A percentile compares a stretch with the other conserved stretches of the same genome.
Conservation (phyloP, 805 yeast genomes). For the Cyberlindnera lachancei region DNA sequence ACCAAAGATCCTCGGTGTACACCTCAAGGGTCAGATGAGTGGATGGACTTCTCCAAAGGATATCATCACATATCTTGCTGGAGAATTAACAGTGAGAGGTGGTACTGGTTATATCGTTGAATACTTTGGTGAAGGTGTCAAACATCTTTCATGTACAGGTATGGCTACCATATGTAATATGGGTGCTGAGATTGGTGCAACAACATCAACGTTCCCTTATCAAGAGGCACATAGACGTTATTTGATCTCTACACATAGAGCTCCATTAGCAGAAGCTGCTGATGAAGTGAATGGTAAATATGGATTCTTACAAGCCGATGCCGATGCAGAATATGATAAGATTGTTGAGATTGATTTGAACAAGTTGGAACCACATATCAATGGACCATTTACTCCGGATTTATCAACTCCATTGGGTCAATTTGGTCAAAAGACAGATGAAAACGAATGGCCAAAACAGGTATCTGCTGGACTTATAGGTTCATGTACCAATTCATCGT, state of each 20-base stretch:
- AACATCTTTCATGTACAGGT: slow-evolving; percentile 88
- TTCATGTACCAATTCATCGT: slow-evolving; percentile 96
- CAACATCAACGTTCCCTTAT: slow-evolving; percentile 96
- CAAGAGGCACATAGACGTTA: slow-evolving; percentile 73
- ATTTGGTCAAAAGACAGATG: slow-evolving; percentile 62
- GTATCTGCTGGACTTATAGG: slow-evolving; percentile 95
- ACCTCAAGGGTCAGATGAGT: slow-evolving; percentile 77
- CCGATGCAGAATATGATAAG: slow-evolving; percentile 85
- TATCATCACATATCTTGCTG: slow-evolving; percentile 88
- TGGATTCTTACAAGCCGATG: slow-evolving; percentile 74
- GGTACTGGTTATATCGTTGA: slow-evolving; percentile 97
- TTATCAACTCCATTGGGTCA: slow-evolving; percentile 86
- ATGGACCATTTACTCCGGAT: slow-evolving; percentile 99
- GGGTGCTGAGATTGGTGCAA: slow-evolving; percentile 99
- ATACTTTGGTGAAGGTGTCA: slow-evolving; percentile 94
- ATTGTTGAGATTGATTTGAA: slow-evolving; percentile 83
- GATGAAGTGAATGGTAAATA: slow-evolving; percentile 45
- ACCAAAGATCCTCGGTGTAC: slow-evolving; percentile 90
- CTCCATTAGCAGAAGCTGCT: slow-evolving; percentile 76
- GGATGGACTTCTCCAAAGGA: slow-evolving; percentile 99
- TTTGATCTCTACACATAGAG: slow-evolving; percentile 77
- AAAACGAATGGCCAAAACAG: slow-evolving; percentile 77
- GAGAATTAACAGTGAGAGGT: slow-evolving; percentile 89
- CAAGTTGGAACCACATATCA: slow-evolving; percentile 87
- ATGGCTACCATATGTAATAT: slow-evolving; percentile 99